Percentiles rank a stretch among this genome's conserved stretches.
Evolutionary conservation across 2,329 filamentous ascomycete species (phyloP).

Genomic region (Polychaeton citri): DNA sequence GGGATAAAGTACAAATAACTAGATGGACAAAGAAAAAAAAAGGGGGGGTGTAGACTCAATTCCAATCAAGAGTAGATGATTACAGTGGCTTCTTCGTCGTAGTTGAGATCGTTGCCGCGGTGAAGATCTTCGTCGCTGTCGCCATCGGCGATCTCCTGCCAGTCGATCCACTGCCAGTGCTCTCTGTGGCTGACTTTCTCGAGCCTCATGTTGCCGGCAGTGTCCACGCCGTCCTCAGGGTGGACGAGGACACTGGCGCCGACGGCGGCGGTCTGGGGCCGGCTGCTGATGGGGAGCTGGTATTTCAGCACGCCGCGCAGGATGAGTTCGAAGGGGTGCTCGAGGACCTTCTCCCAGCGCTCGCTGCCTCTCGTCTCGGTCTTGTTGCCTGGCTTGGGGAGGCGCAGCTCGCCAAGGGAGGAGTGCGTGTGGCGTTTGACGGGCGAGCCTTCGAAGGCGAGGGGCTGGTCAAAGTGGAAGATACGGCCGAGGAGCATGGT

Average conservation of each 20-base stretch:
- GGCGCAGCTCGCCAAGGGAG: slow-evolving; percentile 71
- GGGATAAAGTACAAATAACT: too few species aligned
- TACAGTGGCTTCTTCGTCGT: too few species aligned
- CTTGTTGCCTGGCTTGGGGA: slow-evolving; percentile 72
- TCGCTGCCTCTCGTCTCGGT: slow-evolving; percentile 70
- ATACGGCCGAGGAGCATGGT: slow-evolving; percentile 91
- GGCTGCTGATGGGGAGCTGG: slow-evolving; percentile 45
- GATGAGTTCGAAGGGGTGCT: slow-evolving; percentile 88
- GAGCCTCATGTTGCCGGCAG: slow-evolving; percentile 17
- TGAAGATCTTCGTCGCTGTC: too few species aligned
- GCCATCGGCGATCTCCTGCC: slow-evolving; percentile 2
- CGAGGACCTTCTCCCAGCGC: slow-evolving; percentile 79
- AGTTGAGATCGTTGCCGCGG: too few species aligned
- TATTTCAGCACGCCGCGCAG: slow-evolving; percentile 87
- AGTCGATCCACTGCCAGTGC: slow-evolving; percentile 20
- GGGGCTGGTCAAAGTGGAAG: slow-evolving; percentile 69
- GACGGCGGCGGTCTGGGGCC: slow-evolving; percentile 38
- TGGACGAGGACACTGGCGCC: slow-evolving; percentile 27
- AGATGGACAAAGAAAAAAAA: background rate
- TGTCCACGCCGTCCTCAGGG: slow-evolving; percentile 24
- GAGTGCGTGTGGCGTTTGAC: slow-evolving; percentile 59
- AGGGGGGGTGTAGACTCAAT: background rate
- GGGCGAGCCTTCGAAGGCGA: slow-evolving; percentile 82
- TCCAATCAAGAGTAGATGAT: background rate
- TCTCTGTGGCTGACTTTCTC: slow-evolving; percentile 14